Evolutionary conservation across 768 basidiomycete species (phyloP).

Genomic region (Pisolithus albus): DNA sequence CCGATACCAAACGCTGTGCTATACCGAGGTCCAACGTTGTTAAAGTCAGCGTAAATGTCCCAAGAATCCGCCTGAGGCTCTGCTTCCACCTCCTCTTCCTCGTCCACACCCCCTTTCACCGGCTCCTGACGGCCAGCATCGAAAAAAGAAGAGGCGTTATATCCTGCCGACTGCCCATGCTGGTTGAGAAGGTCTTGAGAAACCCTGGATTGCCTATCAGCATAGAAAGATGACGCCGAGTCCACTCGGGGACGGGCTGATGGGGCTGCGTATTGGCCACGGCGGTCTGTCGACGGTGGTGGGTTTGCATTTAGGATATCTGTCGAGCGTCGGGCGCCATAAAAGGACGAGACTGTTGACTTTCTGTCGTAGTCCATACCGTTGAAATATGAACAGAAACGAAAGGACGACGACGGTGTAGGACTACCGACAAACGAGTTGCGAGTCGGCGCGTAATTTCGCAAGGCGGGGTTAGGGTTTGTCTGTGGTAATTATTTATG

Average conservation of each 20-base stretch:
- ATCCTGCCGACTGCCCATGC: slow-evolving; percentile 52
- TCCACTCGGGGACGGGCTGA: slow-evolving; percentile 49
- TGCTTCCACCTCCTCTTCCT: slow-evolving; percentile 28
- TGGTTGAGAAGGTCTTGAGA: slow-evolving; percentile 42
- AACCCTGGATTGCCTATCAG: slow-evolving; percentile 30
- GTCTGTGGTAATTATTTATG: no score
- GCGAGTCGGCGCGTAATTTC: no score
- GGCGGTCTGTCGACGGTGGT: slow-evolving; percentile 22
- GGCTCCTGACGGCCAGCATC: slow-evolving; percentile 68
- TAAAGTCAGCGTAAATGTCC: slow-evolving; percentile 88
- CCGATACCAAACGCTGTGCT: slow-evolving; percentile 51
- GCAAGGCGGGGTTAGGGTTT: no score
- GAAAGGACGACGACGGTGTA: not conserved
- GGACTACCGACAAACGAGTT: no score
- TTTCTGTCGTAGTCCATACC: slow-evolving; percentile 73
- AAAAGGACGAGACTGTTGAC: slow-evolving; percentile 76
- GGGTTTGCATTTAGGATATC: slow-evolving; percentile 54
- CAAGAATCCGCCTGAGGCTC: slow-evolving; percentile 40
- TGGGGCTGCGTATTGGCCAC: not conserved
- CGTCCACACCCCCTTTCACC: slow-evolving; percentile 70
- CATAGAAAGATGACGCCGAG: slow-evolving; percentile 66
- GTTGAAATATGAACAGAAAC: not conserved
- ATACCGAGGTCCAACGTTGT: slow-evolving; percentile 76
- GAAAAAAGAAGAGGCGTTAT: slow-evolving; percentile 65
- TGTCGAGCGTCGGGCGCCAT: slow-evolving; percentile 54